These are phyloP conservation scores for Fraxinus cuspidata DNA, from an alignment of 257 asterid genomes.

Conservation along the genomic window DNA sequence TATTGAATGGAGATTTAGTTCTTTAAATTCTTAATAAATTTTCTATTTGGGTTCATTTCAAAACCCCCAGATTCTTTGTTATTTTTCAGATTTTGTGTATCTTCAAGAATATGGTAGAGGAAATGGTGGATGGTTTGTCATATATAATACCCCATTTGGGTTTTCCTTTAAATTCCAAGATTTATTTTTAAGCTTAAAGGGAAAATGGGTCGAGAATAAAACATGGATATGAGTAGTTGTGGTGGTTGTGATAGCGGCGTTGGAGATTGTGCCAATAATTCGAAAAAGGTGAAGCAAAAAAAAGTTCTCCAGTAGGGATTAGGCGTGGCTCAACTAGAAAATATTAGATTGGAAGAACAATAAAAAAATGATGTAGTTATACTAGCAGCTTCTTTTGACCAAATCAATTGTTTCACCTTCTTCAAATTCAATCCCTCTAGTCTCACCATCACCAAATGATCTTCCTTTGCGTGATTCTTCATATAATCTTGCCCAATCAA, in stretches of 20 bases:
- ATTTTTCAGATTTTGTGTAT: conserved; percentile 44
- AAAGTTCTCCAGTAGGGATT: conserved; percentile 85
- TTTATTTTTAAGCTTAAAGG: conserved; percentile 33
- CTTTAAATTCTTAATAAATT: conserved; percentile 32
- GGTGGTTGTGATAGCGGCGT: conserved; percentile 32
- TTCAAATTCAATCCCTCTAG: conserved; percentile 27
- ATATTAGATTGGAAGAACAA: conserved; percentile 74
- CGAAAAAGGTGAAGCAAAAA: conserved; percentile 66
- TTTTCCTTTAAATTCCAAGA: conserved; percentile 40
- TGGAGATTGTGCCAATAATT: conserved; percentile 26
- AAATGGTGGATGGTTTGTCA: conserved; percentile 42
- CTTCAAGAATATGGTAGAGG: conserved; percentile 38
- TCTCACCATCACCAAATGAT: conserved; percentile 34
- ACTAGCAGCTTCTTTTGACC: conserved; percentile 38
- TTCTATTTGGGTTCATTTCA: conserved; percentile 27
- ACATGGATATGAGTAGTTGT: conserved; percentile 36
- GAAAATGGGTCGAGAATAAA: conserved; percentile 66
- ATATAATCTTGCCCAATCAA: conserved; percentile 38
- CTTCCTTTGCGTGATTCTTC: conserved; percentile 40
- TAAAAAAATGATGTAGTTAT: conserved; percentile 51
- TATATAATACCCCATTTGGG: conserved; percentile 29
- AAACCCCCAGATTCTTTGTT: conserved; percentile 35
- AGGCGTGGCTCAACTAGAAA: conserved; percentile 95
- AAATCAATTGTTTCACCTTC: conserved; percentile 38
- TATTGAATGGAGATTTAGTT: conserved; percentile 38